phyloP scores from a whole-genome alignment of 352 stramenopile species.

The Phytophthora megakarya region DNA sequence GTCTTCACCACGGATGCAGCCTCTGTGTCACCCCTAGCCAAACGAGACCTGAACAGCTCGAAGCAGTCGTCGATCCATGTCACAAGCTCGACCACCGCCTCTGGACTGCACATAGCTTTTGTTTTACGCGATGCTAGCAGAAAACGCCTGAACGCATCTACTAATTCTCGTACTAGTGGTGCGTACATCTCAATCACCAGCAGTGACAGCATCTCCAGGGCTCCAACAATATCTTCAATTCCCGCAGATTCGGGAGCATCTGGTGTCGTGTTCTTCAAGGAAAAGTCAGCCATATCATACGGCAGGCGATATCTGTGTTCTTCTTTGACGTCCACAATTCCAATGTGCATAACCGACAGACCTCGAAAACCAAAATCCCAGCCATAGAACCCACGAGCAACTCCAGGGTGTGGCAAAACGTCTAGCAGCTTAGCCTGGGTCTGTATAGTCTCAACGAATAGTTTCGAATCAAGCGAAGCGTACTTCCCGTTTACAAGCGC shows the following conservation, averaged over 20 bases:
- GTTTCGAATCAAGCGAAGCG: not conserved
- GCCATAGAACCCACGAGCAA: slow-evolving; percentile 7
- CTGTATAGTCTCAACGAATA: slow-evolving; percentile 16
- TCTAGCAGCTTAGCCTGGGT: slow-evolving; percentile 6
- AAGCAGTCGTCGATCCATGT: slow-evolving; percentile 17
- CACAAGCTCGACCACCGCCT: slow-evolving; percentile 7
- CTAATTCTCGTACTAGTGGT: not conserved
- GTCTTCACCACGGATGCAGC: not conserved
- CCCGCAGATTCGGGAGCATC: not conserved
- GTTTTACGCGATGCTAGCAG: slow-evolving; percentile 2
- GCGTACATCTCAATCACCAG: slow-evolving; percentile 9
- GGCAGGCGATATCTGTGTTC: not conserved
- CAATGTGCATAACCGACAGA: slow-evolving; percentile 9
- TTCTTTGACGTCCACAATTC: not conserved
- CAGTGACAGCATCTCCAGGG: slow-evolving; percentile 5
- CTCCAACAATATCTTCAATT: not conserved
- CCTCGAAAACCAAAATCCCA: slow-evolving; percentile 25
- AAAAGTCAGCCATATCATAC: slow-evolving; percentile 25
- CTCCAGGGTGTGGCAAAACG: slow-evolving; percentile 24
- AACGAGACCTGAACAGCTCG: not conserved
- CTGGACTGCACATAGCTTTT: not conserved
- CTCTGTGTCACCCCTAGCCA: not conserved
- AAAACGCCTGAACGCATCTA: not conserved
- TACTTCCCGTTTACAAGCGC: slow-evolving; percentile 12
- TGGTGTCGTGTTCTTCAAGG: slow-evolving; percentile 12